phyloP scores from a whole-genome alignment of 495 filamentous ascomycete genomes.

The Pyrenula massariospora region DNA sequence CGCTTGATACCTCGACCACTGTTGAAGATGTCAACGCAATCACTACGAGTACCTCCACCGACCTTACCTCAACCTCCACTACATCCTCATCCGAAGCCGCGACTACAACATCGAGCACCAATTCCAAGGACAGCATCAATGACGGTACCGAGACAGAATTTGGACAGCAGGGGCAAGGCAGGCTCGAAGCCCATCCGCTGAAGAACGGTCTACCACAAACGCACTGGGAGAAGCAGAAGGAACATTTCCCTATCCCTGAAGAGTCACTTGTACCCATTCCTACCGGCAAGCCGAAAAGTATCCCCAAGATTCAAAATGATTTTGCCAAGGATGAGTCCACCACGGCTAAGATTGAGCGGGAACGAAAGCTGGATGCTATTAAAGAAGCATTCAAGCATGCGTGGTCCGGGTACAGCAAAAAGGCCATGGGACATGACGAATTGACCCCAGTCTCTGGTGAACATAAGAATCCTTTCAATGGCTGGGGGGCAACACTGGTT shows the following conservation, averaged over 20 bases:
- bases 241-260: conserved; percentile 62
- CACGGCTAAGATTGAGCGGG: conserved; percentile 45
- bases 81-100: not conserved
- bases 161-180: conserved; percentile 28
- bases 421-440: conserved; percentile 74
- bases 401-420: conserved; percentile 64
- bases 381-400: conserved; percentile 55
- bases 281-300: conserved; percentile 49
- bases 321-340: conserved; percentile 52
- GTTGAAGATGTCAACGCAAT: not conserved
- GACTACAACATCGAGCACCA: not conserved
- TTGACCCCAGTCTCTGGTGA: conserved; percentile 52
- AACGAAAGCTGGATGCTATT: conserved; percentile 51
- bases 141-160: conserved; percentile 15
- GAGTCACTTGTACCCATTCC: conserved; percentile 66
- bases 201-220: conserved; percentile 22
- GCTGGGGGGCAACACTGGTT: conserved; percentile 90
- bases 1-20: not conserved
- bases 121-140: not conserved
- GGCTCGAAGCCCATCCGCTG: conserved; percentile 25
- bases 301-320: conserved; percentile 65
- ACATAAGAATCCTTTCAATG: conserved; percentile 68
- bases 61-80: not conserved
- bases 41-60: not conserved
- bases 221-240: conserved; percentile 60